Base-by-base conservation (phyloP, 331 rosid species). In the Stylosanthes scabra region DNA sequence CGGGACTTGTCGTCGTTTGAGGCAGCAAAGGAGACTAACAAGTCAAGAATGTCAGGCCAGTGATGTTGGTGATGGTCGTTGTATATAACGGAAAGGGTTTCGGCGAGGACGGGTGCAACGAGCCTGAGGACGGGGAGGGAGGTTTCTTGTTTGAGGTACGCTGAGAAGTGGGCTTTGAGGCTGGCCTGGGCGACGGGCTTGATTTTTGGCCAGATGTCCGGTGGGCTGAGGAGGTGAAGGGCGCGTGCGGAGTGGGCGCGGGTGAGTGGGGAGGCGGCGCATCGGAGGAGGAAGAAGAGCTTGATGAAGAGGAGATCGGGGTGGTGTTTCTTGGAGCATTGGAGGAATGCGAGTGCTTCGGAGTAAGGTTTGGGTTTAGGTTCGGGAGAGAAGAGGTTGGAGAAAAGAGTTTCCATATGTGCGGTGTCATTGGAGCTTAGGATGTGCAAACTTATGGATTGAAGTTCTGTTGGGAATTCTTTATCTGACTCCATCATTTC, bases 271-370 rank as follows among this genome's bases (percentile, higher is more conserved):
- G 20, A 2, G 1, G 79, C 16, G n/a, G 58, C 5, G 45, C 49
- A 59, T 1, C 74, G 63, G 1, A 78, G 34, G 45, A 74, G 76
- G 77, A 65, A 81, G 56, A 63, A 69, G 59, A 84, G 85, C 16
- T 81, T 84, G 69, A 81, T 70, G 71, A 84, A 65, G 60, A 84
- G 81, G 27, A 81, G 62, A 54, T 81, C 79, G 0, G 88, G 85
- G 74, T 64, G 74, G 63, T 70, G 76, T 10, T 60, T 63, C 39
- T 64, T 81, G 67, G 73, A 74, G 68, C 85, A 84, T 64, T 78
- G 67, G 15, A 84, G 44, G 66, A 84, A 81, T 0, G 49, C 11
- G 16, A 65, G 29, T 11, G 88, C 76, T 8, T 66, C 57, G 4
- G 88, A 69, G 9, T n/a, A 51, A 6, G 58, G 55, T n/a, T 50